A percentile compares a stretch with the other conserved stretches of the same genome.
These are phyloP conservation scores for Colletotrichum coccodes DNA, from an alignment of 2,329 filamentous ascomycete genomes.

Conservation along the genomic window DNA sequence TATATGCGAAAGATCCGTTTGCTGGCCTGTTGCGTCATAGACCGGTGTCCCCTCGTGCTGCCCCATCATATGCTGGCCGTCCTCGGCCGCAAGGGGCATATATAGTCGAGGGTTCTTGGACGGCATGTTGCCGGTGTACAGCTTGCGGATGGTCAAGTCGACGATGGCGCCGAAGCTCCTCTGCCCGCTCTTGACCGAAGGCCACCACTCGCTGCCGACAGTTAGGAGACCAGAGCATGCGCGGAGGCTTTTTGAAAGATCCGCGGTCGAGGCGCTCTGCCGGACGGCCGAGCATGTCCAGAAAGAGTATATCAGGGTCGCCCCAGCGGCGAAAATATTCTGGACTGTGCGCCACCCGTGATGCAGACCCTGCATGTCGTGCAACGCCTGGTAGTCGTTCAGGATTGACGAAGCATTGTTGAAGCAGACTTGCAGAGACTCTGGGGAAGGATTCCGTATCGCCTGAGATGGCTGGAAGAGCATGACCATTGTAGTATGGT, in stretches of 20 bases:
- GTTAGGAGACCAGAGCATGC: constrained; percentile 48
- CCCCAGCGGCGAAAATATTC: constrained; percentile 48
- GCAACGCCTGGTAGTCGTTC: constrained; percentile 43
- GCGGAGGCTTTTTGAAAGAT: constrained; percentile 37
- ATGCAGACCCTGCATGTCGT: constrained; percentile 42
- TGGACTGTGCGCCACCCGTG: constrained; percentile 50
- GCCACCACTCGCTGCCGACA: constrained; percentile 53
- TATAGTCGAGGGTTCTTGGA: constrained; percentile 21
- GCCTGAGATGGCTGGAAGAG: constrained; percentile 49
- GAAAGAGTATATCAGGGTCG: constrained; percentile 49
- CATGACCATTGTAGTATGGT: constrained; percentile 45
- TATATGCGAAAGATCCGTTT: background rate
- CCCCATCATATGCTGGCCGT: background rate
- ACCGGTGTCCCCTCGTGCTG: background rate
- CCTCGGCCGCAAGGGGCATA: background rate
- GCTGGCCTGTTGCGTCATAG: constrained; percentile 5
- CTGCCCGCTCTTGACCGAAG: constrained; percentile 44
- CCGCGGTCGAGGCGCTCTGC: constrained; percentile 31
- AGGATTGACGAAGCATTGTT: constrained; percentile 38
- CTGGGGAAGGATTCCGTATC: constrained; percentile 40
- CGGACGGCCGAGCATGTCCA: constrained; percentile 44
- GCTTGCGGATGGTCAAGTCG: constrained; percentile 39
- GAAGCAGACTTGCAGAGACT: constrained; percentile 43
- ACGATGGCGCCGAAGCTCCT: constrained; percentile 42
- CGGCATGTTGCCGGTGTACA: constrained; percentile 26